Evolutionary conservation across 2,329 filamentous ascomycete genomes (phyloP).

Genomic region (Diaporthe humulicola): DNA sequence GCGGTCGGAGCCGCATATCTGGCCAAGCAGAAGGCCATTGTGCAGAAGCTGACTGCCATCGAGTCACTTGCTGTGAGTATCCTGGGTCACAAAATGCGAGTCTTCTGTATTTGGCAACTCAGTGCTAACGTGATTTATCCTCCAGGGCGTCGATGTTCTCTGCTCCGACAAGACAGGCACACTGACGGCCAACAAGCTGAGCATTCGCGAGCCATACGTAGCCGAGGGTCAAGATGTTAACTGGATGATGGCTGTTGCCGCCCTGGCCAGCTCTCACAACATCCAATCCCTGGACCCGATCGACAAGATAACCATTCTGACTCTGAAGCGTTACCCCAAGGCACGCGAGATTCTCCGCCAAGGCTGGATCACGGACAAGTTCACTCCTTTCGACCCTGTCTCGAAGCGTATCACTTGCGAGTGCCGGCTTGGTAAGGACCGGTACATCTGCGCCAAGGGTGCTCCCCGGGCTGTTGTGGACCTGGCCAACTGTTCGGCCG

Average conservation of each 20-base stretch:
- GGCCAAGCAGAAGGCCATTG: constrained; percentile 82
- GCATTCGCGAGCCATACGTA: constrained; percentile 82
- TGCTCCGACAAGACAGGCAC: constrained; percentile 89
- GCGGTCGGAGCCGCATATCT: constrained; percentile 84
- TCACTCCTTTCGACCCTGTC: constrained; percentile 83
- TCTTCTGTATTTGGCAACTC: too few species aligned
- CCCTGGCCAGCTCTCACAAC: constrained; percentile 83
- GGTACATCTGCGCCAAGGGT: constrained; percentile 82
- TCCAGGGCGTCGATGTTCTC: constrained; percentile 77
- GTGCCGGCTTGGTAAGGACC: constrained; percentile 77
- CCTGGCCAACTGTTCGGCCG: constrained; percentile 75
- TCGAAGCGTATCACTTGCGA: constrained; percentile 83
- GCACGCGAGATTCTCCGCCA: constrained; percentile 81
- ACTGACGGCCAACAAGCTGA: constrained; percentile 80
- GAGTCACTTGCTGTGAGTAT: constrained; percentile 66
- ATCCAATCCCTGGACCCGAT: constrained; percentile 84
- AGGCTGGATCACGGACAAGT: constrained; percentile 83
- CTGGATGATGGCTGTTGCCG: constrained; percentile 88
- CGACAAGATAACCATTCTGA: constrained; percentile 83
- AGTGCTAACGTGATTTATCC: neutral
- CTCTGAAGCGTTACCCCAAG: constrained; percentile 82
- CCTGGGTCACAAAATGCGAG: too few species aligned
- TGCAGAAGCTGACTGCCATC: constrained; percentile 65
- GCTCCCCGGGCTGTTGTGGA: constrained; percentile 81
- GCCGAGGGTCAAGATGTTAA: constrained; percentile 83